Base-by-base conservation (phyloP, 2,329 filamentous ascomycete genomes). In the Chalara sp. region DNA sequence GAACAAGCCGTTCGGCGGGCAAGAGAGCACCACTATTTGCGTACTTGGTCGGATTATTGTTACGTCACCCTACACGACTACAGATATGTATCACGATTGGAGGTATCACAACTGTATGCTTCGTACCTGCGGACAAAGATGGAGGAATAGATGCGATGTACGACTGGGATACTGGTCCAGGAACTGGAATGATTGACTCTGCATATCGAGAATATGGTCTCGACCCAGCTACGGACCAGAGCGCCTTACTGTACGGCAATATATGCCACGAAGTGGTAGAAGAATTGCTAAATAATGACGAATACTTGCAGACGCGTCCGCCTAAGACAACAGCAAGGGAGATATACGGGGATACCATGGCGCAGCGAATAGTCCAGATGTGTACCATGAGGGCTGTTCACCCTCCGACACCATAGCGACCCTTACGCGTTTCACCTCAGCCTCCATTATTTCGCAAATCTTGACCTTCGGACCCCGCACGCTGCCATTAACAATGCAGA, bases 1-100 rank as follows among this genome's bases (percentile, higher is more conserved):
- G 63, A 65, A 43, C 63, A 65, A 55, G 63, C 63, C 32, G 62
- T 65, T n/a, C n/a, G 63, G 63, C 2, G 57, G 63, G 55, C 63
- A 64, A 55, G 63, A n/a, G 63, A 10, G 63, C 63, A 8, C 62
- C 62, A 32, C 48, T 65, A 6, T 65, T 65, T 41, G 58, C 61
- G 47, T 65, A 64, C 45, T 52, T 65, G 5, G 61, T 63, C 4
- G 61, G 60, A 5, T 45, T 66, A n/a, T 46, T 66, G 4, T 47
- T 66, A 1, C 62, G 64, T 44, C 63, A 65, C 46, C 62, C 63
- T 12, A 62, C 62, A 0, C 51, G 59, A 32, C 52, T 66, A 32
- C 63, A 65, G 41, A 62, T 65, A 44, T 65, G 63, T 43, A 58
- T 64, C 11, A 63, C 58, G 4, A 65, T 66, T 32, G 62, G 61